phyloP scores from a whole-genome alignment of 1,284 basidiomycete genomes.

The Leucoagaricus sp. region DNA sequence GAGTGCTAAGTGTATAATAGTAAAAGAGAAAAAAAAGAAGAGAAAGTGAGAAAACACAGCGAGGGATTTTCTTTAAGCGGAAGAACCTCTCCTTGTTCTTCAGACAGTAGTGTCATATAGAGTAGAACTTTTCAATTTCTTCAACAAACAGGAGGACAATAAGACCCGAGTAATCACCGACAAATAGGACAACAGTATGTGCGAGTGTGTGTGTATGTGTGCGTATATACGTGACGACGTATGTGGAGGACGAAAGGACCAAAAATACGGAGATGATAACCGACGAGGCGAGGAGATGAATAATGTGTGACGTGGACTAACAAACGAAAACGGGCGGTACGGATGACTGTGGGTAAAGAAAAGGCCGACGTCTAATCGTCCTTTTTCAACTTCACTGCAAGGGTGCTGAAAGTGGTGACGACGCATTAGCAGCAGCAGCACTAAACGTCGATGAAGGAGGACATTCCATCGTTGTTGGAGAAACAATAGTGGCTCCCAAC shows the following conservation, averaged over 20 bases:
- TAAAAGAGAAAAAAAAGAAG: too few species aligned
- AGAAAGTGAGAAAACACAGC: too few species aligned
- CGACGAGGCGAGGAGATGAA: too few species aligned
- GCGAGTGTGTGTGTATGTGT: not conserved
- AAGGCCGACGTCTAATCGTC: not conserved
- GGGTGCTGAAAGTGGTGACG: constrained; percentile 1
- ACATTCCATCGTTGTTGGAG: constrained; percentile 2
- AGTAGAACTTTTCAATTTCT: too few species aligned
- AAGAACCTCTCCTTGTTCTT: too few species aligned
- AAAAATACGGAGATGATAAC: not conserved
- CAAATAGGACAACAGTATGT: constrained; percentile 4
- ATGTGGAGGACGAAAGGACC: too few species aligned
- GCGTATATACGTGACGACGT: too few species aligned
- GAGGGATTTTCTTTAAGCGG: too few species aligned
- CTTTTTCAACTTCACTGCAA: not conserved
- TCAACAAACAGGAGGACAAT: too few species aligned
- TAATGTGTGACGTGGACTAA: too few species aligned
- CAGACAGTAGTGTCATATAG: too few species aligned
- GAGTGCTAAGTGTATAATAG: too few species aligned
- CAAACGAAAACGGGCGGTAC: not conserved
- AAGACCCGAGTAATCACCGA: constrained; percentile 10
- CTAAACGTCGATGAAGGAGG: constrained; percentile 7
- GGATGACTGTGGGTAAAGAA: not conserved
- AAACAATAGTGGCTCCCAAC: constrained; percentile 27
- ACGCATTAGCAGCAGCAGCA: not conserved